These are phyloP conservation scores for Pythium diclinum DNA, from an alignment of 352 stramenopile species.

Conservation along the genomic window DNA sequence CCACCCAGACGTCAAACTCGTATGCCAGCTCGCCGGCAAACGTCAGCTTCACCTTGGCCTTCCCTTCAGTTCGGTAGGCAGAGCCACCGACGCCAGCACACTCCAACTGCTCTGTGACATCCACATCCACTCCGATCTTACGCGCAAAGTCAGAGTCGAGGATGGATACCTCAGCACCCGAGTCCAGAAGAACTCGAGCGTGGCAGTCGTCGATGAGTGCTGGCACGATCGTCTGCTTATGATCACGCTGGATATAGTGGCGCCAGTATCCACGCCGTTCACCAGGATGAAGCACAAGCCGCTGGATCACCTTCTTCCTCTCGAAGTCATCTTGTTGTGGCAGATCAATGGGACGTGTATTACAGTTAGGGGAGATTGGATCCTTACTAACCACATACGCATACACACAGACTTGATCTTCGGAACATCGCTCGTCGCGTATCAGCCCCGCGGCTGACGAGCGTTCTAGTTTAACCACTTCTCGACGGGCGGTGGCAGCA, in stretches of 20 bases:
- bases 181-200: constrained; percentile 25
- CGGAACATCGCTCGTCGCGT: constrained; percentile 17
- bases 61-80: constrained; percentile 4
- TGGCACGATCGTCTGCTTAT: constrained; percentile 24
- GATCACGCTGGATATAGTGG: constrained; percentile 20
- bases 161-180: constrained; percentile 22
- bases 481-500: constrained; percentile 3
- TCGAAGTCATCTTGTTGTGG: too few species aligned
- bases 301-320: constrained; percentile 4
- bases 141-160: constrained; percentile 21
- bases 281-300: constrained; percentile 16
- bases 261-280: constrained; percentile 28
- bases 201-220: constrained; percentile 22
- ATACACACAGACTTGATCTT: constrained; percentile 8
- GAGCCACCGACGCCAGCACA: constrained; percentile 11
- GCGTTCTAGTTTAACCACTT: constrained; percentile 22
- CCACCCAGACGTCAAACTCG: constrained; percentile 14
- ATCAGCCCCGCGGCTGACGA: not conserved
- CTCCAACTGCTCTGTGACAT: not conserved
- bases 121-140: constrained; percentile 15
- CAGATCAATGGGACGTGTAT: too few species aligned
- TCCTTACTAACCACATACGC: not conserved
- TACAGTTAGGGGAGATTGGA: too few species aligned
- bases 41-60: constrained; percentile 14
- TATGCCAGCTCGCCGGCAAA: constrained; percentile 13